phyloP scores from a whole-genome alignment of 2,329 filamentous ascomycete species.

The Trichoderma asperellum region DNA sequence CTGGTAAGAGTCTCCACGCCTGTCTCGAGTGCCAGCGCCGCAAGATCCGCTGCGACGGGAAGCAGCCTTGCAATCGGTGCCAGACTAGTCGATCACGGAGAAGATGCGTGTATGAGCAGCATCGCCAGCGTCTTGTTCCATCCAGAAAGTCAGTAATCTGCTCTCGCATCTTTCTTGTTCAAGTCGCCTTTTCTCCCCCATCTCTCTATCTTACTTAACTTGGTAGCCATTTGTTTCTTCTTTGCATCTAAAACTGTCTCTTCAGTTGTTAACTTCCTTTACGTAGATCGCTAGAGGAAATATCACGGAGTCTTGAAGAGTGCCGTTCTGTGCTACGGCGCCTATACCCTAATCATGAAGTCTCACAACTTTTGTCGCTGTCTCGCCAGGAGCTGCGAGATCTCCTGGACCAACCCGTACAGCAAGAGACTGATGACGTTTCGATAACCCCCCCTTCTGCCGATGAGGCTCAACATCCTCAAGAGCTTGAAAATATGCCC shows the following conservation, averaged over 20 bases:
- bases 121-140: slow-evolving; percentile 74
- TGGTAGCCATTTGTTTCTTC: background rate
- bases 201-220: background rate
- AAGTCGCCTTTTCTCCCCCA: background rate
- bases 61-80: slow-evolving; percentile 81
- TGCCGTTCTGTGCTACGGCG: slow-evolving; percentile 65
- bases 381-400: slow-evolving; percentile 63
- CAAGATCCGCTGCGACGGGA: slow-evolving; percentile 83
- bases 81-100: slow-evolving; percentile 80
- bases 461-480: slow-evolving; percentile 45
- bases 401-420: slow-evolving; percentile 54
- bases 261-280: slow-evolving; percentile 29
- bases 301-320: slow-evolving; percentile 68
- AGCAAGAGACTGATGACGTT: slow-evolving; percentile 49
- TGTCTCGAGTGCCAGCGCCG: slow-evolving; percentile 78
- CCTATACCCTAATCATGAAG: slow-evolving; percentile 62
- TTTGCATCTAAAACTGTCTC: background rate
- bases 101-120: slow-evolving; percentile 79
- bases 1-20: slow-evolving; percentile 63
- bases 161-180: slow-evolving; percentile 4
- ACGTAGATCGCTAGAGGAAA: slow-evolving; percentile 60
- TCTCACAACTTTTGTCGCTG: slow-evolving; percentile 56
- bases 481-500: slow-evolving; percentile 71
- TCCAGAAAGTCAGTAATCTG: slow-evolving; percentile 68
- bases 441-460: background rate